A percentile compares a stretch with the other conserved stretches of the same genome.
Evolutionary conservation across 495 filamentous ascomycete genomes (phyloP).

Genomic region (Talaromyces stipitatus): DNA sequence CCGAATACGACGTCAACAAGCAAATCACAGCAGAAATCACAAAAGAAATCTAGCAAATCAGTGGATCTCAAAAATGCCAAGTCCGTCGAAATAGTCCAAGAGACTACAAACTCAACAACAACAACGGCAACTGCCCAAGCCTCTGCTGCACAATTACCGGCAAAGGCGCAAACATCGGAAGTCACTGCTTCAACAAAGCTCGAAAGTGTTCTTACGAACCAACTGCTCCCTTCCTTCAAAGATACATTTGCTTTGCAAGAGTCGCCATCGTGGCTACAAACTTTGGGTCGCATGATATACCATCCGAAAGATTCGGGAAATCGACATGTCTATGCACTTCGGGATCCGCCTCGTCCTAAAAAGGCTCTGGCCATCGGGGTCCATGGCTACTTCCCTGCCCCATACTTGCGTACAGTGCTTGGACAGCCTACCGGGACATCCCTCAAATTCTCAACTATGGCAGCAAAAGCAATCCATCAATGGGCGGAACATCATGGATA

Average conservation of each 20-base stretch:
- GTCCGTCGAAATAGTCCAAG: conserved; percentile 24
- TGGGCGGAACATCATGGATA: conserved; percentile 68
- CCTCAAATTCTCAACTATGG: conserved; percentile 83
- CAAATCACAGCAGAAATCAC: conserved; percentile 11
- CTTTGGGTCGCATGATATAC: conserved; percentile 59
- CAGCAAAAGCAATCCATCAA: conserved; percentile 71
- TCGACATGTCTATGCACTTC: conserved; percentile 66
- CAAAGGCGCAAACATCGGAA: conserved; percentile 27
- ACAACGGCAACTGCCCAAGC: conserved; percentile 25
- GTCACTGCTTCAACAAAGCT: conserved; percentile 33
- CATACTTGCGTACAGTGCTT: conserved; percentile 73
- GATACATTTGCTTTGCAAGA: conserved; percentile 60
- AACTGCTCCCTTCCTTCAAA: conserved; percentile 61
- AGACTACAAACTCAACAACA: conserved; percentile 30
- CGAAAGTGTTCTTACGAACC: conserved; percentile 46
- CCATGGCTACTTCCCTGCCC: conserved; percentile 88
- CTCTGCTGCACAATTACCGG: conserved; percentile 16
- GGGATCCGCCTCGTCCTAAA: conserved; percentile 61
- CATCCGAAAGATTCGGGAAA: conserved; percentile 51
- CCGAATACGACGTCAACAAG: not conserved
- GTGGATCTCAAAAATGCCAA: conserved; percentile 1
- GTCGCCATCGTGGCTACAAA: conserved; percentile 63
- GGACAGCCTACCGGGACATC: conserved; percentile 95
- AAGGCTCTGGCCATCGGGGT: conserved; percentile 88
- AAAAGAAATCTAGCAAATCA: conserved; percentile 1